Percentiles rank a stretch among this genome's conserved stretches.
Evolutionary conservation across 1,284 basidiomycete species (phyloP).

Genomic region (Fomitopsis schrenkii): DNA sequence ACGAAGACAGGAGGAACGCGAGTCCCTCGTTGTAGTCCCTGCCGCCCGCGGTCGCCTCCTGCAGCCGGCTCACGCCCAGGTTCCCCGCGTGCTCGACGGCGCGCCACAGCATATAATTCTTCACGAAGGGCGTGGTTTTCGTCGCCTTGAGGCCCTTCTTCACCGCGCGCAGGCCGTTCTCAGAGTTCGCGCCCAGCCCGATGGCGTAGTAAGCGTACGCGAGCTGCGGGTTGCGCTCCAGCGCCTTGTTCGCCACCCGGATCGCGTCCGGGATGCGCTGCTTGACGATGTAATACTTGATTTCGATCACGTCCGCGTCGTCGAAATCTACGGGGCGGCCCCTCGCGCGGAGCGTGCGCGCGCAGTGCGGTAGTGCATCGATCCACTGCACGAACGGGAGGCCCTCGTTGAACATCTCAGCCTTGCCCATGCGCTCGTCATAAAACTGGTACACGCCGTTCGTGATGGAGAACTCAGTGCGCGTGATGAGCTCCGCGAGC

Average conservation of each 20-base stretch:
- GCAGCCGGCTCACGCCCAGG: slow-evolving; percentile 45
- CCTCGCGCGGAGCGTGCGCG: slow-evolving; percentile 43
- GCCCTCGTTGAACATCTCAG: slow-evolving; percentile 38
- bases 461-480: slow-evolving; percentile 54
- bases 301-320: slow-evolving; percentile 54
- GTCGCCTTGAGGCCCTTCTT: slow-evolving; percentile 53
- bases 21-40: slow-evolving; percentile 52
- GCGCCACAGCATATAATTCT: slow-evolving; percentile 48
- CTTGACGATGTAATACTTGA: slow-evolving; percentile 50
- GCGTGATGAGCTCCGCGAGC: slow-evolving; percentile 44
- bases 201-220: slow-evolving; percentile 59
- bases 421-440: slow-evolving; percentile 37
- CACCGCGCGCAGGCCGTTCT: slow-evolving; percentile 38
- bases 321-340: slow-evolving; percentile 37
- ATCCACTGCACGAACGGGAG: slow-evolving; percentile 55
- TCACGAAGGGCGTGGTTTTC: slow-evolving; percentile 26
- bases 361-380: slow-evolving; percentile 52
- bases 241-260: slow-evolving; percentile 36
- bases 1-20: slow-evolving; percentile 49
- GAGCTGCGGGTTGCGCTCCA: slow-evolving; percentile 48
- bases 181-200: slow-evolving; percentile 30
- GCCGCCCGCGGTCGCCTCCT: slow-evolving; percentile 37
- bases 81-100: slow-evolving; percentile 55
- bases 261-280: slow-evolving; percentile 41
- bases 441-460: slow-evolving; percentile 48